Percentiles rank a stretch among this genome's conserved stretches.
phyloP scores from a whole-genome alignment of 169 alveolate species.

The Plasmodium coatneyi region DNA sequence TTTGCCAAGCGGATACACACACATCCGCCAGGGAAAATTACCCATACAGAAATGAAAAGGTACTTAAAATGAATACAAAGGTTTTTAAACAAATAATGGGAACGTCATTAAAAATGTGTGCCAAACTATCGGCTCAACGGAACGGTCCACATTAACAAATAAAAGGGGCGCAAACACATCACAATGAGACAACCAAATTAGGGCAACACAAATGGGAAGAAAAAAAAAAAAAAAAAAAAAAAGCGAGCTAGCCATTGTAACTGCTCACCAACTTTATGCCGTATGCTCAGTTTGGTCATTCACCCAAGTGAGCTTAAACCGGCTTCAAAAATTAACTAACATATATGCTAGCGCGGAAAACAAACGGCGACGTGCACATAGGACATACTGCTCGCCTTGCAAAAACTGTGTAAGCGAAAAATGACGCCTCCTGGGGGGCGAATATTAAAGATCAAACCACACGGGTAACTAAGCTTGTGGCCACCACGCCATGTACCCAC shows the following conservation, averaged over 20 bases:
- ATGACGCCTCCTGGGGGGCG: background rate
- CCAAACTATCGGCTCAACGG: background rate
- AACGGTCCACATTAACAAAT: background rate
- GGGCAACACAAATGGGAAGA: background rate
- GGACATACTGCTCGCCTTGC: background rate
- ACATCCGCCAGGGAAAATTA: background rate
- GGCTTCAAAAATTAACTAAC: background rate
- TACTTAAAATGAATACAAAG: background rate
- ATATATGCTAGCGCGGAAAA: background rate
- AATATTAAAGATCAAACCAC: background rate
- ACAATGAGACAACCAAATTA: background rate
- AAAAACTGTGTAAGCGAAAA: background rate
- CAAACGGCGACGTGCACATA: background rate
- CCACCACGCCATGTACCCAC: background rate
- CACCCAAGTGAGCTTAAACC: background rate
- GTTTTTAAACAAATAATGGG: too few species aligned
- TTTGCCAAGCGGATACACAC: background rate
- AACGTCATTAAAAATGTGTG: background rate
- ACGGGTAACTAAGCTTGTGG: background rate
- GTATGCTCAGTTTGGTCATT: background rate
- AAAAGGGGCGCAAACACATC: background rate
- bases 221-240: background rate
- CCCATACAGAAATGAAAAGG: background rate
- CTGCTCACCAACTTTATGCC: background rate
- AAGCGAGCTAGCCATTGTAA: background rate